Conservation (phyloP, 345 rosid genomes). For the Populus davidiana region DNA sequence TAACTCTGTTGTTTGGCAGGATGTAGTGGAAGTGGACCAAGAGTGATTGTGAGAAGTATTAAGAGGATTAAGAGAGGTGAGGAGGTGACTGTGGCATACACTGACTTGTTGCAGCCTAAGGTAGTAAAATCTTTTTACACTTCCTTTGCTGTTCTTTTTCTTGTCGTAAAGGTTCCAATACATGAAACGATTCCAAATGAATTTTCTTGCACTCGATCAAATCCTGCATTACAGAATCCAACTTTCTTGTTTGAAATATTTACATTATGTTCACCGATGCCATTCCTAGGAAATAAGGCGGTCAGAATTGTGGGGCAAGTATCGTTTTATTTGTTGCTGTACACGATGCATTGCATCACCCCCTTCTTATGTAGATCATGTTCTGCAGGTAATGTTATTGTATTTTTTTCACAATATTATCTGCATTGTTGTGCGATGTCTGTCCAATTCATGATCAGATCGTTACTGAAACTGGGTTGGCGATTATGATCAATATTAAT, state of each 20-base stretch:
- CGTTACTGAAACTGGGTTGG: too few relatives aligned
- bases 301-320: slow-evolving; percentile 62
- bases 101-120: slow-evolving; percentile 72
- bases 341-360: slow-evolving; percentile 52
- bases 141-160: background rate
- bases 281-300: slow-evolving; percentile 52
- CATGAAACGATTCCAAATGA: too few relatives aligned
- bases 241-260: background rate
- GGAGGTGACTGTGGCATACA: slow-evolving; percentile 67
- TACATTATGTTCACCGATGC: background rate
- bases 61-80: slow-evolving; percentile 52
- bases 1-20: slow-evolving; percentile 23
- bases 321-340: slow-evolving; percentile 67
- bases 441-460: too few relatives aligned
- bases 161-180: background rate
- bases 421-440: background rate
- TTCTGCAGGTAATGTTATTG: slow-evolving; percentile 45
- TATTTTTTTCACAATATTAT: background rate
- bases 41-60: slow-evolving; percentile 55
- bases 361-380: slow-evolving; percentile 51
- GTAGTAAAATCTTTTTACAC: slow-evolving; percentile 19
- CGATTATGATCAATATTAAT: too few relatives aligned
- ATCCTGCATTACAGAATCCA: background rate
- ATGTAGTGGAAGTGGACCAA: slow-evolving; percentile 43
- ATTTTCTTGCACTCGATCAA: too few relatives aligned